These are phyloP conservation scores for Ramaria rubella DNA, from an alignment of 768 basidiomycete species.

Conservation along the genomic window DNA sequence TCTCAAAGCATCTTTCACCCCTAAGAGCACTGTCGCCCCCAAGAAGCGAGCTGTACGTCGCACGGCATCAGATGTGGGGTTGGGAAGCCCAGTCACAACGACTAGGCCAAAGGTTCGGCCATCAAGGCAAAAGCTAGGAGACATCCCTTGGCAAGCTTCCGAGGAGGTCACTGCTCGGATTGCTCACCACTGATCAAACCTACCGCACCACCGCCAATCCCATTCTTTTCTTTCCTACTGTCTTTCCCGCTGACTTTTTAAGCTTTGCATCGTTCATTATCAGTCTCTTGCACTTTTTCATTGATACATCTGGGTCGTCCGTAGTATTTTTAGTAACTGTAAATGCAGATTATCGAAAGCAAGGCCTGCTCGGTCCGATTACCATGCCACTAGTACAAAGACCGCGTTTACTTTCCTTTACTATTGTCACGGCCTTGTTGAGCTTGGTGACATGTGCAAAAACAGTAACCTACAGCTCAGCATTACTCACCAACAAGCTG, in stretches of 20 bases:
- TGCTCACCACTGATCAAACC: neutral
- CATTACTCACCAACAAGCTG: neutral
- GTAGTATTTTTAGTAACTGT: neutral
- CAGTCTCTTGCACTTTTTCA: neutral
- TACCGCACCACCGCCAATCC: neutral
- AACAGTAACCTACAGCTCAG: neutral
- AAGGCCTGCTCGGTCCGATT: neutral
- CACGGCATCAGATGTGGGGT: constrained; percentile 54
- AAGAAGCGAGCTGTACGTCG: constrained; percentile 48
- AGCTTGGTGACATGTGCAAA: neutral
- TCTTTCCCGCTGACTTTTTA: neutral
- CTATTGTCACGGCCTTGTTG: neutral
- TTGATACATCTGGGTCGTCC: neutral
- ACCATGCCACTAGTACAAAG: neutral
- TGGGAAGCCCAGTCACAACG: constrained; percentile 18
- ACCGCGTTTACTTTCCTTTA: neutral
- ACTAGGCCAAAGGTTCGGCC: constrained; percentile 31
- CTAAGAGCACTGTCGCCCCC: constrained; percentile 44
- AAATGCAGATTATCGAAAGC: neutral
- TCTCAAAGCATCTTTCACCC: constrained; percentile 9
- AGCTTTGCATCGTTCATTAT: neutral
- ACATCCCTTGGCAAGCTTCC: constrained; percentile 51
- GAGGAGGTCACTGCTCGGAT: neutral
- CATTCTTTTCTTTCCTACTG: neutral
- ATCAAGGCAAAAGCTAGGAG: constrained; percentile 50